These are phyloP conservation scores for Microstegium vimineum DNA, from an alignment of 176 grass and related monocot genomes.

Conservation along the genomic window DNA sequence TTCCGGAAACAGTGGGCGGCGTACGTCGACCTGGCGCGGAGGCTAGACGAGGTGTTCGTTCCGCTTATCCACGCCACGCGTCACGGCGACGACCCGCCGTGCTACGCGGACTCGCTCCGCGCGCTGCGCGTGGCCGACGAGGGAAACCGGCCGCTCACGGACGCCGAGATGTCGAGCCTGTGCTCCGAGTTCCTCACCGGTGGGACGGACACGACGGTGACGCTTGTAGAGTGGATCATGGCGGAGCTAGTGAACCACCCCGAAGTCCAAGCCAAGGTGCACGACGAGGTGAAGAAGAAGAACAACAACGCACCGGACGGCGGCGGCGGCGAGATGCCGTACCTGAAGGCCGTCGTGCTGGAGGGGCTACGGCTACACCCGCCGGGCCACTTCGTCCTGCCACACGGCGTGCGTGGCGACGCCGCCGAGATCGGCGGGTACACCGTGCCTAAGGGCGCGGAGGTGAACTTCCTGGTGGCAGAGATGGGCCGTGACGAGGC, in stretches of 20 bases:
- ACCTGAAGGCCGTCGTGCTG: constrained; percentile 52
- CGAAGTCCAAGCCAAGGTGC: not conserved
- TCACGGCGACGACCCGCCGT: not conserved
- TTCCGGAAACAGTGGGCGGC: constrained; percentile 33
- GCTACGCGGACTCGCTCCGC: not conserved
- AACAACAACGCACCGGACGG: not conserved
- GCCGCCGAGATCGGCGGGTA: constrained; percentile 15
- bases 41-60: constrained; percentile 27
- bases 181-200: not conserved
- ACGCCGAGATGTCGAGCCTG: not conserved
- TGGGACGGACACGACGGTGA: not conserved
- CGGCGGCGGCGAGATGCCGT: constrained; percentile 33
- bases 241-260: not conserved
- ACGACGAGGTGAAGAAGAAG: not conserved
- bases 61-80: constrained; percentile 1
- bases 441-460: not conserved
- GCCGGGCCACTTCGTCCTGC: constrained; percentile 43
- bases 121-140: not conserved
- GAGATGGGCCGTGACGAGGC: not conserved
- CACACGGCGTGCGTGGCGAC: constrained; percentile 34
- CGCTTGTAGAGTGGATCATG: not conserved
- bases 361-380: constrained; percentile 54
- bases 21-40: not conserved
- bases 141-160: not conserved
- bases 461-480: not conserved